A percentile compares a stretch with the other conserved stretches of the same genome.
Evolutionary conservation across 345 rosid genomes (phyloP).

Genomic region (Salix koriyanagi): DNA sequence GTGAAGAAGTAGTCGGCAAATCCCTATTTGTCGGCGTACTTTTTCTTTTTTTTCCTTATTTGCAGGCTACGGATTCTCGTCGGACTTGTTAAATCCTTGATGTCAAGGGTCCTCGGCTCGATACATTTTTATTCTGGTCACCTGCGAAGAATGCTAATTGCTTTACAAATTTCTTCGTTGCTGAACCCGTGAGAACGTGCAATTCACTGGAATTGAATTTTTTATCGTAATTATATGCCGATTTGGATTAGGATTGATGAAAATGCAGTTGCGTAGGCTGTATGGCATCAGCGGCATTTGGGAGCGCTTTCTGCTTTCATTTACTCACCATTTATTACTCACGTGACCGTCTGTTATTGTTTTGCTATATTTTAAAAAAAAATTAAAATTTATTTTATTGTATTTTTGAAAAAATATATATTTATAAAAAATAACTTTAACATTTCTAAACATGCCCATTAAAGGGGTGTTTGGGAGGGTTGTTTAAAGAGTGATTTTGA

Average conservation of each 20-base stretch:
- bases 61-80: not conserved
- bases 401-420: too few species aligned
- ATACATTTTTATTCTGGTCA: not conserved
- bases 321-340: too few species aligned
- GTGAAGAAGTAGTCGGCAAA: not conserved
- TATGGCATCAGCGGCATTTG: not conserved
- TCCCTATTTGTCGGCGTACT: not conserved
- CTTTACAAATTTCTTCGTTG: too few species aligned
- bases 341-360: too few species aligned
- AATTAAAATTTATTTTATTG: too few species aligned
- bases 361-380: too few species aligned
- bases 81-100: not conserved
- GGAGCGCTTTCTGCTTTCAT: too few species aligned
- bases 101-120: not conserved
- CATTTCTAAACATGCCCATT: too few species aligned
- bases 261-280: not conserved
- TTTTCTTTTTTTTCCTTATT: not conserved
- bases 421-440: too few species aligned
- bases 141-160: not conserved
- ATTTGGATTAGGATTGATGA: not conserved
- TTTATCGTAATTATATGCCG: not conserved
- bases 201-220: not conserved
- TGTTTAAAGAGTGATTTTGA: too few species aligned
- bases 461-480: too few species aligned
- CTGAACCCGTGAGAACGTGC: not conserved